phyloP scores from a whole-genome alignment of 176 grass and related monocot genomes.

The Calamus simplicifolius region DNA sequence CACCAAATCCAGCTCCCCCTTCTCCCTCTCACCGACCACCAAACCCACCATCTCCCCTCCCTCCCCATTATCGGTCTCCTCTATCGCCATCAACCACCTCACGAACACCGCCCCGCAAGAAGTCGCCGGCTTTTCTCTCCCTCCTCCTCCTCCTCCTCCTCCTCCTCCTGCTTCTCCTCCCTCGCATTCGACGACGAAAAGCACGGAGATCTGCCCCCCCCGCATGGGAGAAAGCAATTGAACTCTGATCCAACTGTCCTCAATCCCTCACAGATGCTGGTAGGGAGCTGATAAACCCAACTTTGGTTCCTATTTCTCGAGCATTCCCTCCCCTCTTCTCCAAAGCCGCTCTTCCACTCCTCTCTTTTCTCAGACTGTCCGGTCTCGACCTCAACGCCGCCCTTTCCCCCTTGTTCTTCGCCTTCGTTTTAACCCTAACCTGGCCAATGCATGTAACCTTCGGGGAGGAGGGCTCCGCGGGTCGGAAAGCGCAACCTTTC shows the following conservation, averaged over 20 bases:
- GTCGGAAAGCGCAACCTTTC: slow-evolving; percentile 43
- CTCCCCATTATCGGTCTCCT: slow-evolving; percentile 25
- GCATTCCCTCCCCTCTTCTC: slow-evolving; percentile 49
- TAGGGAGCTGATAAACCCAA: slow-evolving; percentile 94
- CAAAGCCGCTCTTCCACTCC: slow-evolving; percentile 69
- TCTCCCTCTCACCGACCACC: slow-evolving; percentile 38
- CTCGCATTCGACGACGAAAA: slow-evolving; percentile 35
- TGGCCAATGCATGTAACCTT: slow-evolving; percentile 98
- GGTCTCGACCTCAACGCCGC: slow-evolving; percentile 46
- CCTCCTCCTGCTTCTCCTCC: slow-evolving; percentile 21
- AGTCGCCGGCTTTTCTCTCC: slow-evolving; percentile 16
- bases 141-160: slow-evolving; percentile 16
- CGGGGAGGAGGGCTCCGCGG: slow-evolving; percentile 75
- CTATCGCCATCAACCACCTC: slow-evolving; percentile 59
- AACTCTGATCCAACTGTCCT: slow-evolving; percentile 69
- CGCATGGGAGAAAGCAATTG: slow-evolving; percentile 52
- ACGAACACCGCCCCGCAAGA: slow-evolving; percentile 68
- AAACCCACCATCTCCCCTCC: slow-evolving; percentile 31
- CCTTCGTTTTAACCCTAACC: slow-evolving; percentile 75
- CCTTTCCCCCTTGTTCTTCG: slow-evolving; percentile 37
- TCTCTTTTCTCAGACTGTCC: slow-evolving; percentile 17
- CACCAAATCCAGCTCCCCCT: slow-evolving; percentile 45
- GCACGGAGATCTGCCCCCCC: slow-evolving; percentile 42
- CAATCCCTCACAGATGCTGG: slow-evolving; percentile 86
- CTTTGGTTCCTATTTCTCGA: slow-evolving; percentile 59